These are phyloP conservation scores for Candida ovalis DNA, from an alignment of 805 yeast species.

Conservation along the genomic window DNA sequence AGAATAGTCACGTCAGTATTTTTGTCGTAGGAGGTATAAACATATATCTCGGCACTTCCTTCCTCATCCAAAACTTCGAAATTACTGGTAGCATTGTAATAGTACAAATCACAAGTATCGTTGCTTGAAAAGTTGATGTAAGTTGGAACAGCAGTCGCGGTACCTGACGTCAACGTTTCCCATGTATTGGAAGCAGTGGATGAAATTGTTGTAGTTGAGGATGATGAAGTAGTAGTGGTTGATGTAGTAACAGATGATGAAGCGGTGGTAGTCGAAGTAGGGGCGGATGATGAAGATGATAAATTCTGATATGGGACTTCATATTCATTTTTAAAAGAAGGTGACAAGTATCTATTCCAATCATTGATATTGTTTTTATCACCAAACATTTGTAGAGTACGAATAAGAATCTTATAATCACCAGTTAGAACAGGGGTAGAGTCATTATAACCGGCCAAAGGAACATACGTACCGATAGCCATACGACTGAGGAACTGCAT, in stretches of 20 bases:
- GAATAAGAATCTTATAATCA: constrained; percentile 5
- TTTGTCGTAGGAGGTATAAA: background rate
- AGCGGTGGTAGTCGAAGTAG: background rate
- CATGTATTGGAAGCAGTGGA: background rate
- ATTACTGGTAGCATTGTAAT: background rate
- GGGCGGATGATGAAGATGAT: background rate
- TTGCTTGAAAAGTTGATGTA: background rate
- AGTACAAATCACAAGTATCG: background rate
- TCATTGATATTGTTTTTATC: constrained; percentile 5
- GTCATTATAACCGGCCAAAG: constrained; percentile 1
- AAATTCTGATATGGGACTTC: background rate
- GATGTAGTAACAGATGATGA: background rate
- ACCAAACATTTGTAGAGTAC: constrained; percentile 10
- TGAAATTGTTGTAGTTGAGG: background rate
- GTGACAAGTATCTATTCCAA: constrained; percentile 12
- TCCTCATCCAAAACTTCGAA: background rate
- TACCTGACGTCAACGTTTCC: background rate
- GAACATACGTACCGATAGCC: background rate
- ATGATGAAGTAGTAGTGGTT: background rate
- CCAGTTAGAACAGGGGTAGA: constrained; percentile 6
- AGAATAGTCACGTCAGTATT: background rate
- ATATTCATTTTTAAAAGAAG: background rate
- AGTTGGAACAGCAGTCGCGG: background rate
- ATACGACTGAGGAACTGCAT: background rate
- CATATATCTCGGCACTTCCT: background rate